Evolutionary conservation across 176 grass and related monocot genomes (phyloP), one percentile per base, ranked within the genome.

Genomic region (Carex scoparia): DNA sequence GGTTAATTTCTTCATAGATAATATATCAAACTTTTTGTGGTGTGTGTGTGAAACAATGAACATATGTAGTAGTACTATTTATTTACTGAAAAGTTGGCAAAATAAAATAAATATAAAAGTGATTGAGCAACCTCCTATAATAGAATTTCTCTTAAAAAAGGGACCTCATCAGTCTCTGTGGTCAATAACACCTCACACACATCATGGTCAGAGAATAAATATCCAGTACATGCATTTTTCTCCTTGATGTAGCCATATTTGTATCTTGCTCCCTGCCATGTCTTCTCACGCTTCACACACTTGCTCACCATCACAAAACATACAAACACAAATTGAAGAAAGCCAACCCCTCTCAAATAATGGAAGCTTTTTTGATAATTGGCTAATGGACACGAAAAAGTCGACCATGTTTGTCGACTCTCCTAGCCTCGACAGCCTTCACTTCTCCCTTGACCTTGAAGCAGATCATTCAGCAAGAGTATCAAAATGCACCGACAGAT

Each of bases 291-390:
- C 55, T 51, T 59, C 51, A 15, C 49, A 16, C 56, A 67, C 49
- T 77, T 82, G 55, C 32, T 16, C 82, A 55, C 37, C 7, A 6
- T 68, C 56, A 23, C 9, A 57, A 44, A 59, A 55, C 19, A 11
- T 46, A 56, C 27, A 32, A 38, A 65, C 69, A 6, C 28, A 60
- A n/a, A 89, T 94, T 87, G 85, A 89, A 16, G 27, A 18, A 54
- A 80, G 57, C 8, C 64, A 65, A 8, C 42, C 66, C 73, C 60
- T 80, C 73, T 67, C 81, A 42, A 78, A 72, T 54, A 79, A 80
- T 65, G 92, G 87, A 46, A 94, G 83, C 87, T 89, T 91, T 76
- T 91, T 84, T 49, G 69, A 84, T 28, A 86, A 85, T 76, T 94
- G 92, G 92, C 79, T 85, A 28, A 74, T 82, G 13, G 81, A 62